These are phyloP conservation scores for Daldinia eschscholtzii DNA, from an alignment of 2,329 filamentous ascomycete genomes.

Conservation along the genomic window DNA sequence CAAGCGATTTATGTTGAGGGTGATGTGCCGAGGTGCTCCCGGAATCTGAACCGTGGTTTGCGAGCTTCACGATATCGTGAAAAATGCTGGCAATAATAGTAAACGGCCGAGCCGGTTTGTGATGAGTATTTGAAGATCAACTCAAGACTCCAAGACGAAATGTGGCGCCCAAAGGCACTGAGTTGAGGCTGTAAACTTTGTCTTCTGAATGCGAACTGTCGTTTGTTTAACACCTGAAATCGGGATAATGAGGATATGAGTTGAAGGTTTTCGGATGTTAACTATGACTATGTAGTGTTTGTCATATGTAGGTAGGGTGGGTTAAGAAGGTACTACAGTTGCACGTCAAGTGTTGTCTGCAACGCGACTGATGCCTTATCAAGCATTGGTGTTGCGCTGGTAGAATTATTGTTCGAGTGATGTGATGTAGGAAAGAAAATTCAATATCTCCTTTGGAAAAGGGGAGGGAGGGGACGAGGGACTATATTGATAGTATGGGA, in stretches of 20 bases:
- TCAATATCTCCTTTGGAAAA: too few relatives aligned
- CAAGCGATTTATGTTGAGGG: not conserved
- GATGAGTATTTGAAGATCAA: not conserved
- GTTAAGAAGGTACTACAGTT: not conserved
- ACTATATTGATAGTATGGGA: too few relatives aligned
- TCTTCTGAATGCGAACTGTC: conserved; percentile 15
- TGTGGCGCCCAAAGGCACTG: conserved; percentile 21
- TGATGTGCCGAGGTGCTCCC: not conserved
- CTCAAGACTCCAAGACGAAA: not conserved
- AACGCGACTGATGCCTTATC: not conserved
- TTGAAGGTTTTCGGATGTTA: not conserved
- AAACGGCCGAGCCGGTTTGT: not conserved
- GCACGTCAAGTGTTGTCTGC: not conserved
- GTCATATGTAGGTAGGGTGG: not conserved
- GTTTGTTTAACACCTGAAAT: not conserved
- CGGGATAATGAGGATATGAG: not conserved
- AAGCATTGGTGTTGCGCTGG: not conserved
- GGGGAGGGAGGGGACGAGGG: too few relatives aligned
- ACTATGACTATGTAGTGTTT: not conserved
- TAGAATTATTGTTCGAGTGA: not conserved
- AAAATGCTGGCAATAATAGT: not conserved
- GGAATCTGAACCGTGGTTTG: not conserved
- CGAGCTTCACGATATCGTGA: not conserved
- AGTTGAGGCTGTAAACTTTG: conserved; percentile 34
- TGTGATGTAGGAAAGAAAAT: not conserved